Evolutionary conservation across 176 grass and related monocot genomes (phyloP).

Genomic region (Oryza glumipatula): DNA sequence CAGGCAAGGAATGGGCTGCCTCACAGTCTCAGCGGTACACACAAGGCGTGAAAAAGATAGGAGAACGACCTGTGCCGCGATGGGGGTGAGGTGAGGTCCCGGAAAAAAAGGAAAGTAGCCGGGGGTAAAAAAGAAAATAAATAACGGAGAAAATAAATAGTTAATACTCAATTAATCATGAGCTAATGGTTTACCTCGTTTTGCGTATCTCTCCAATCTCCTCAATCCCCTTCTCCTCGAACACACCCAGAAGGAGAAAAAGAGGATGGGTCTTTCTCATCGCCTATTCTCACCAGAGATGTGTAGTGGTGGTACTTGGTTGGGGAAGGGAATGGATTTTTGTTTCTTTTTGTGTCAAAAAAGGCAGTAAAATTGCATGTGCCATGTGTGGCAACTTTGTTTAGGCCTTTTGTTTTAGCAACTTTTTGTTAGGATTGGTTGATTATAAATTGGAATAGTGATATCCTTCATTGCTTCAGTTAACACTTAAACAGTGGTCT

Average conservation of each 20-base stretch:
- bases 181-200: too few species aligned
- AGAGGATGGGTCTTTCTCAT: constrained; percentile 29
- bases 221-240: too few species aligned
- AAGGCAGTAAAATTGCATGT: background rate
- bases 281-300: background rate
- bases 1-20: constrained; percentile 40
- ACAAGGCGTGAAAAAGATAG: constrained; percentile 11
- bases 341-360: background rate
- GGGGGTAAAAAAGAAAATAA: background rate
- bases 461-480: background rate
- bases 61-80: constrained; percentile 5
- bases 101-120: constrained; percentile 14
- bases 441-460: background rate
- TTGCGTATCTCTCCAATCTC: too few species aligned
- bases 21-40: background rate
- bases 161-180: too few species aligned
- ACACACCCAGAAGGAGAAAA: background rate
- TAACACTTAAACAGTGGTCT: background rate
- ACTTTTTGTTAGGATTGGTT: constrained; percentile 1
- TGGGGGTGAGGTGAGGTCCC: background rate
- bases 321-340: background rate
- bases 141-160: too few species aligned
- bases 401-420: background rate
- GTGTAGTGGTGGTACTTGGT: background rate
- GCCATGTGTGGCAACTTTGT: background rate